Evolutionary conservation across 1,139 yeast species (phyloP).

Genomic region (Wickerhamomyces sp.): DNA sequence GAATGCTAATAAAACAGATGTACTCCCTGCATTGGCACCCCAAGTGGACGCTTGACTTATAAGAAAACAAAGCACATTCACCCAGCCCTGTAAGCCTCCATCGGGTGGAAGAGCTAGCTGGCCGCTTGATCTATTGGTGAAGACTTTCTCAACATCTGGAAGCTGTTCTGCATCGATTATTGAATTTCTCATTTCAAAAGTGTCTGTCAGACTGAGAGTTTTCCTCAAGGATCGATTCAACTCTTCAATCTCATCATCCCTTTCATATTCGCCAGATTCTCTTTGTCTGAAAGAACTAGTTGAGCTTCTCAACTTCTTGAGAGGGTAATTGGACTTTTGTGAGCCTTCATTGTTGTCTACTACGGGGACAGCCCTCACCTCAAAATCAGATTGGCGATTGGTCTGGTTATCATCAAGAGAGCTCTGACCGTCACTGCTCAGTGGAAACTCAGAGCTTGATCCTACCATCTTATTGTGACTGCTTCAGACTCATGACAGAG

Average conservation of each 20-base stretch:
- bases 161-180: not conserved
- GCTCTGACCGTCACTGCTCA: no score
- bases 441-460: no score
- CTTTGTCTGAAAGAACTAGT: constrained; percentile 9
- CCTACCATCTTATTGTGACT: no score
- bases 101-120: constrained; percentile 37
- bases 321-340: no score
- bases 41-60: constrained; percentile 56
- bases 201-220: constrained; percentile 17
- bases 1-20: constrained; percentile 58
- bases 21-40: constrained; percentile 65
- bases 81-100: constrained; percentile 64
- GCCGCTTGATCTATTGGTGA: constrained; percentile 29
- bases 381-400: no score
- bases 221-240: constrained; percentile 8
- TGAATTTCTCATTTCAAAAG: constrained; percentile 4
- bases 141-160: constrained; percentile 25
- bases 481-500: no score
- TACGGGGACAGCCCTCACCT: no score
- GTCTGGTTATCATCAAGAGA: no score
- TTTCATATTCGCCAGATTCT: constrained; percentile 5
- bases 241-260: constrained; percentile 10
- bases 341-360: no score
- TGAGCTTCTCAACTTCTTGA: constrained; percentile 7
- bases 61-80: constrained; percentile 51